Percentiles rank a stretch among this genome's conserved stretches.
These are phyloP conservation scores for Erysimum cheiranthoides DNA, from an alignment of 345 rosid species.

Conservation along the genomic window DNA sequence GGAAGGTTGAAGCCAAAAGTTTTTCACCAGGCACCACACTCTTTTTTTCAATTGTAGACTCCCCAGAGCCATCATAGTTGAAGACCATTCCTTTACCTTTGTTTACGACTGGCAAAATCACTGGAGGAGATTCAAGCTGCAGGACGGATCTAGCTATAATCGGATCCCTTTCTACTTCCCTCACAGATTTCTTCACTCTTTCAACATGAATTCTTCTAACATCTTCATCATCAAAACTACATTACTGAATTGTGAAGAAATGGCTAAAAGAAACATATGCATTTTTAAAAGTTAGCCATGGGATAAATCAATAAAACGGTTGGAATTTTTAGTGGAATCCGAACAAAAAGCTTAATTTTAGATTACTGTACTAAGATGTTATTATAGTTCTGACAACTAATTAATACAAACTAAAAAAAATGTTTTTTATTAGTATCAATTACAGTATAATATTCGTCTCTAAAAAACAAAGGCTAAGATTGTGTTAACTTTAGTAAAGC, in stretches of 20 bases:
- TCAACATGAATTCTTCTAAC: no score
- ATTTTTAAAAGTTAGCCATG: background rate
- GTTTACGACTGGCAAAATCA: no score
- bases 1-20: no score
- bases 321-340: background rate
- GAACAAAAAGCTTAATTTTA: slow-evolving; percentile 13
- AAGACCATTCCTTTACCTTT: no score
- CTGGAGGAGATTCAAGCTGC: no score
- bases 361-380: background rate
- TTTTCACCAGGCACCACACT: no score
- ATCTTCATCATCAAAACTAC: no score
- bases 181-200: no score
- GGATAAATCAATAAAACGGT: background rate
- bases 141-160: no score
- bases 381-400: background rate
- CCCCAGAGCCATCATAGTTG: no score
- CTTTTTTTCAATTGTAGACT: no score
- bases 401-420: background rate
- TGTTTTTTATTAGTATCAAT: background rate
- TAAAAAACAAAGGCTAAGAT: slow-evolving; percentile 9
- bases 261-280: background rate
- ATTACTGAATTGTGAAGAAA: slow-evolving; percentile 21
- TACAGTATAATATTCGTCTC: background rate
- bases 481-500: background rate
- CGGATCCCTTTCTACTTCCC: no score